A percentile compares a stretch with the other conserved stretches of the same genome.
phyloP scores from a whole-genome alignment of 768 basidiomycete genomes.

The Mycena galopus region DNA sequence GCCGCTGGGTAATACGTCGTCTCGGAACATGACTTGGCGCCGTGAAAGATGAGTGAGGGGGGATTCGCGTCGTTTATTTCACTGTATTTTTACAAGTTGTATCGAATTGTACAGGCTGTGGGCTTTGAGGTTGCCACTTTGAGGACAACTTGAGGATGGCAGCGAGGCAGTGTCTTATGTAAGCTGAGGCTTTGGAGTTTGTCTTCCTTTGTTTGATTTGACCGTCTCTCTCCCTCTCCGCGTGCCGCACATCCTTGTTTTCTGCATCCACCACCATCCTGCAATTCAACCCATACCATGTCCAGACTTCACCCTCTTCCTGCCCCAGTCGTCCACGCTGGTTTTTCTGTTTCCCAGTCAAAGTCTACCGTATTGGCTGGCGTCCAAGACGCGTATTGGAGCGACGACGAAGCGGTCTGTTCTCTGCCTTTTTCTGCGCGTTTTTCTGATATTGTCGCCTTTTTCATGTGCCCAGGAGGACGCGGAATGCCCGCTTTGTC shows the following conservation, averaged over 20 bases:
- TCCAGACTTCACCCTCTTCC: constrained; percentile 74
- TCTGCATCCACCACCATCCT: background rate
- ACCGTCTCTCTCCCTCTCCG: background rate
- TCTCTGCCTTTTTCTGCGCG: constrained; percentile 34
- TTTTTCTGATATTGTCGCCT: constrained; percentile 30
- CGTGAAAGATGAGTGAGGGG: constrained; percentile 21
- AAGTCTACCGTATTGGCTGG: constrained; percentile 91
- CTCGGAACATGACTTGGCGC: constrained; percentile 27
- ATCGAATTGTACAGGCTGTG: background rate
- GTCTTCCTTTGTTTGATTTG: too few species aligned
- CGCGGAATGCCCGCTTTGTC: constrained; percentile 96
- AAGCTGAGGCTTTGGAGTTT: too few species aligned
- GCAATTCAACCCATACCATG: constrained; percentile 13
- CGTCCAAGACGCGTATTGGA: constrained; percentile 97
- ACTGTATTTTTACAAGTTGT: constrained; percentile 14
- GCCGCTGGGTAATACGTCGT: constrained; percentile 3
- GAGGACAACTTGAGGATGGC: too few species aligned
- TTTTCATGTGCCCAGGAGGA: constrained; percentile 77
- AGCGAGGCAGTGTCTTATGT: too few species aligned
- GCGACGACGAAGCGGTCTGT: constrained; percentile 88
- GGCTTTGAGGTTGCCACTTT: too few species aligned
- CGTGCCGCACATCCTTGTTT: constrained; percentile 11
- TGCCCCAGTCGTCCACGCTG: constrained; percentile 79
- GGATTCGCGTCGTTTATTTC: background rate
- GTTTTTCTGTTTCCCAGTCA: constrained; percentile 79